Percentiles rank a stretch among this genome's conserved stretches.
phyloP scores from a whole-genome alignment of 1,139 yeast species.

The Candida anutae region DNA sequence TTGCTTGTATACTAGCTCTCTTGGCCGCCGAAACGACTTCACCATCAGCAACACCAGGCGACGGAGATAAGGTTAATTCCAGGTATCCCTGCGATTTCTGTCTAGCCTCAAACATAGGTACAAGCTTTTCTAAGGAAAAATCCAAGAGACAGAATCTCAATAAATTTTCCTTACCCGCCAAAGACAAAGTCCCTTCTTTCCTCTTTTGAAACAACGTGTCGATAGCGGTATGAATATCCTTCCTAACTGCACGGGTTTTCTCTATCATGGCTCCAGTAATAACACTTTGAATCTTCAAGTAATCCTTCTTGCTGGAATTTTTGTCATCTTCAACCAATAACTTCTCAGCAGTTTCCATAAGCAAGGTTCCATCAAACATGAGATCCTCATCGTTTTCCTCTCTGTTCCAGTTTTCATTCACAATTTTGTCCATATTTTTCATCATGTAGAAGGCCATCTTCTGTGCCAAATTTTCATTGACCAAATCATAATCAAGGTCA shows the following conservation, averaged over 20 bases:
- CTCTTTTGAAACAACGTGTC: slow-evolving; percentile 32
- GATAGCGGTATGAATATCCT: slow-evolving; percentile 34
- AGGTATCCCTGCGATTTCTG: slow-evolving; percentile 11
- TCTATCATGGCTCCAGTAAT: slow-evolving; percentile 37
- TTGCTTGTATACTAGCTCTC: neutral
- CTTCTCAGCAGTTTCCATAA: slow-evolving; percentile 19
- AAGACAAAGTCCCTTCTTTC: slow-evolving; percentile 28
- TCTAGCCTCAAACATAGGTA: slow-evolving; percentile 37
- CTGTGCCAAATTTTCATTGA: slow-evolving; percentile 66
- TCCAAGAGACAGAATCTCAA: slow-evolving; percentile 38
- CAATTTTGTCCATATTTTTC: slow-evolving; percentile 67
- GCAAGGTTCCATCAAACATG: slow-evolving; percentile 40
- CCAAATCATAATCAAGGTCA: slow-evolving; percentile 62
- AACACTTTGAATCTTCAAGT: slow-evolving; percentile 30
- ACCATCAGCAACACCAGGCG: neutral
- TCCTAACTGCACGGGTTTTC: slow-evolving; percentile 33
- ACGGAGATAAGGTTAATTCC: neutral
- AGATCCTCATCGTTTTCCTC: slow-evolving; percentile 36
- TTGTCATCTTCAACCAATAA: slow-evolving; percentile 17
- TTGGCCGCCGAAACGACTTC: neutral
- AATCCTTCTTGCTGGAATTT: slow-evolving; percentile 21
- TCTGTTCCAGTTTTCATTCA: slow-evolving; percentile 22
- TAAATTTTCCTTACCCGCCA: slow-evolving; percentile 39
- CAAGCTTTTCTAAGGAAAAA: slow-evolving; percentile 36
- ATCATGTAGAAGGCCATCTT: slow-evolving; percentile 75